phyloP scores from a whole-genome alignment of 176 grass and related monocot species.

The Eragrostis nindensis region DNA sequence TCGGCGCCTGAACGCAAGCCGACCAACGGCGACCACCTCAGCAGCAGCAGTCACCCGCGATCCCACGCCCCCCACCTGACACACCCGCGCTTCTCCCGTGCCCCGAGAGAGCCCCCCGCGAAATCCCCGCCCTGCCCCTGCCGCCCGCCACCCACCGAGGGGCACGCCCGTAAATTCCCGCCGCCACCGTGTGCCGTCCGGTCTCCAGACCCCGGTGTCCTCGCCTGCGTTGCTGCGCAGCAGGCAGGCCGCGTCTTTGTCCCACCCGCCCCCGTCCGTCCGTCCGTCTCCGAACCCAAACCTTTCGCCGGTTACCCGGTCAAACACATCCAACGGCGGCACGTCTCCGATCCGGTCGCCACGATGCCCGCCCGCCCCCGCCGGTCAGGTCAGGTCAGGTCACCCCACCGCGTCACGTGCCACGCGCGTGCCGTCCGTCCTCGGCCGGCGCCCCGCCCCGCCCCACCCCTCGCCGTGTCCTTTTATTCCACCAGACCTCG shows the following conservation, averaged over 20 bases:
- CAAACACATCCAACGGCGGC: slow-evolving; percentile 87
- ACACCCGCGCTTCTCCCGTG: slow-evolving; percentile 29
- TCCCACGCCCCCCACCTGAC: slow-evolving; percentile 46
- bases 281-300: slow-evolving; percentile 34
- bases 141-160: neutral
- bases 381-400: slow-evolving; percentile 40
- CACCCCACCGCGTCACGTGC: slow-evolving; percentile 67
- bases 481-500: slow-evolving; percentile 56
- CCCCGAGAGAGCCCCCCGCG: neutral
- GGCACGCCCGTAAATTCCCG: slow-evolving; percentile 31
- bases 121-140: slow-evolving; percentile 43
- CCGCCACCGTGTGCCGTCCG: slow-evolving; percentile 61
- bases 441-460: slow-evolving; percentile 51
- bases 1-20: slow-evolving; percentile 47
- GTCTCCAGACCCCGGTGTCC: slow-evolving; percentile 50
- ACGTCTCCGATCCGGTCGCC: slow-evolving; percentile 64
- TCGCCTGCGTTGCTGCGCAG: slow-evolving; percentile 35
- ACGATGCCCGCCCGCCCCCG: slow-evolving; percentile 39
- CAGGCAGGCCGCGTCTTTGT: slow-evolving; percentile 22
- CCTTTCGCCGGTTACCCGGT: slow-evolving; percentile 70
- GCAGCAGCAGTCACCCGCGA: slow-evolving; percentile 16
- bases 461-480: slow-evolving; percentile 30
- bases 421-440: slow-evolving; percentile 44
- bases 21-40: slow-evolving; percentile 69
- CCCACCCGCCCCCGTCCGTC: slow-evolving; percentile 1